A percentile compares a stretch with the other conserved stretches of the same genome.
Evolutionary conservation across 2,329 filamentous ascomycete genomes (phyloP).

Genomic region (Tolypocladium sp.): DNA sequence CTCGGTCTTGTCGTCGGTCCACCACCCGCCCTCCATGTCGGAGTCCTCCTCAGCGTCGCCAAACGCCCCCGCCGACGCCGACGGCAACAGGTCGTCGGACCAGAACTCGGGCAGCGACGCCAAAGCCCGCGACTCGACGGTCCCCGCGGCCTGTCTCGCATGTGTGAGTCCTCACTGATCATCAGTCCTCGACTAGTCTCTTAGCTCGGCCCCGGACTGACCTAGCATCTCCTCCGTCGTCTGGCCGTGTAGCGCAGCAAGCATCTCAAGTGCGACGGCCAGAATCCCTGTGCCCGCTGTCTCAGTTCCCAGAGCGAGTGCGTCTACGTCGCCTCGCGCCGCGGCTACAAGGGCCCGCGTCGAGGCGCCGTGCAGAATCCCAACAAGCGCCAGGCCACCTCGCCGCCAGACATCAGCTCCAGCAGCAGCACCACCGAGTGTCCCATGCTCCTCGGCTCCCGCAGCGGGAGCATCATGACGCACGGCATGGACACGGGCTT

Average conservation of each 20-base stretch:
- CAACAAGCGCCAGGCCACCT: constrained; percentile 41
- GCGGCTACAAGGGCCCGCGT: constrained; percentile 59
- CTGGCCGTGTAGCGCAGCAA: constrained; percentile 38
- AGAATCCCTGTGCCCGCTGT: constrained; percentile 62
- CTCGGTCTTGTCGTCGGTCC: neutral
- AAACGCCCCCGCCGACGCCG: neutral
- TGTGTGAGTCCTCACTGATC: constrained; percentile 33
- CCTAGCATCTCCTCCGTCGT: neutral
- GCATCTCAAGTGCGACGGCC: constrained; percentile 70
- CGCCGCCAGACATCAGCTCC: constrained; percentile 16
- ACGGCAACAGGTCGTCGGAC: neutral
- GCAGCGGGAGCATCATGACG: constrained; percentile 9
- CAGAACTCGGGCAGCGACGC: constrained; percentile 2
- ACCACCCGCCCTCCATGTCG: neutral
- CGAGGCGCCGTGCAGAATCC: constrained; percentile 30
- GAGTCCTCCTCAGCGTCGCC: neutral
- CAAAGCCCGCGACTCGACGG: constrained; percentile 20
- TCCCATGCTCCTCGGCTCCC: constrained; percentile 20
- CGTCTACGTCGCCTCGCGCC: constrained; percentile 63
- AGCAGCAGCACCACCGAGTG: constrained; percentile 24
- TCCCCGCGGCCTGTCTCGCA: constrained; percentile 44
- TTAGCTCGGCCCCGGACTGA: neutral
- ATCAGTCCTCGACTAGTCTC: neutral
- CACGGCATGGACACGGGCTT: constrained; percentile 1
- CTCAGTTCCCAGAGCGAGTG: constrained; percentile 49